phyloP scores from a whole-genome alignment of 306 rosid genomes.

The Datisca glomerata region DNA sequence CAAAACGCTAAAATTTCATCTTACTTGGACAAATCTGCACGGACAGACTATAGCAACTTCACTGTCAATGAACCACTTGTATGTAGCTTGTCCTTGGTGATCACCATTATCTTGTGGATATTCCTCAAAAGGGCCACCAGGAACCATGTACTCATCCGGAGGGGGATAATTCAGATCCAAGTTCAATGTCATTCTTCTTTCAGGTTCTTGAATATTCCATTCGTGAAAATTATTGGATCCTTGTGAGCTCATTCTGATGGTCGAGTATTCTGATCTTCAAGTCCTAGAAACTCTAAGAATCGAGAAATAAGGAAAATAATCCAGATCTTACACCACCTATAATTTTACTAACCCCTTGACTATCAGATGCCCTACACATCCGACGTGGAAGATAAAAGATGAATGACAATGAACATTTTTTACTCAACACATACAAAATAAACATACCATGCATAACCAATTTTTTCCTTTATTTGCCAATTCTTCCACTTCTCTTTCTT shows the following conservation, averaged over 20 bases:
- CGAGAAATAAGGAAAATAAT: constrained; percentile 1
- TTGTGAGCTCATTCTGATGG: constrained; percentile 6
- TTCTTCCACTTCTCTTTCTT: too few species aligned
- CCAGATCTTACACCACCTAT: neutral
- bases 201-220: constrained; percentile 4
- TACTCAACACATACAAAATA: too few species aligned
- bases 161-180: constrained; percentile 8
- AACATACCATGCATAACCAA: too few species aligned
- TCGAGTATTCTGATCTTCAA: neutral
- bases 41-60: constrained; percentile 12
- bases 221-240: constrained; percentile 1
- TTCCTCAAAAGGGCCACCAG: constrained; percentile 3
- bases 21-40: constrained; percentile 9
- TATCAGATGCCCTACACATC: too few species aligned
- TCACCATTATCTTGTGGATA: neutral
- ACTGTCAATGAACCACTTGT: neutral
- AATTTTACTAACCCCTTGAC: too few species aligned
- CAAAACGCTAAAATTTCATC: neutral
- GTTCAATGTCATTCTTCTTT: constrained; percentile 4
- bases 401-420: too few species aligned
- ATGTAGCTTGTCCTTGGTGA: constrained; percentile 1
- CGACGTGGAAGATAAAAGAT: too few species aligned
- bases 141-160: constrained; percentile 6
- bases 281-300: constrained; percentile 1
- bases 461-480: too few species aligned